Evolutionary conservation across 2,329 filamentous ascomycete species (phyloP).

Genomic region (Ambrosiella beaveri): DNA sequence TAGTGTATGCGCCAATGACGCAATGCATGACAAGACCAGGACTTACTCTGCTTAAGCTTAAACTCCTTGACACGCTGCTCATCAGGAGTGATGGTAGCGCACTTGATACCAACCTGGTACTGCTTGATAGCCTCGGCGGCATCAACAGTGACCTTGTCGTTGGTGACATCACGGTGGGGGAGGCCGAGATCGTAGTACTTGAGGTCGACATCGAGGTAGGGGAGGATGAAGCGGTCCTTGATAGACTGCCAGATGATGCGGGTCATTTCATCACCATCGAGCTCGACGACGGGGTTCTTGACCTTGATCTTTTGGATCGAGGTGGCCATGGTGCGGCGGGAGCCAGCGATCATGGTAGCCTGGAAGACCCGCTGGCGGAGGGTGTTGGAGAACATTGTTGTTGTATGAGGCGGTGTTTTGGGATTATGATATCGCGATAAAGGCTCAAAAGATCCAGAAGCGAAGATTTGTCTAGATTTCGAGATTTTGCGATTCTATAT

Average conservation of each 20-base stretch:
- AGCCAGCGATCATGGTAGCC: conserved; percentile 13
- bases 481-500: not conserved
- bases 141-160: conserved; percentile 89
- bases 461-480: not conserved
- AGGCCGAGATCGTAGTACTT: conserved; percentile 96
- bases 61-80: conserved; percentile 95
- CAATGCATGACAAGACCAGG: not conserved
- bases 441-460: not conserved
- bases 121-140: conserved; percentile 97
- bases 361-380: conserved; percentile 12
- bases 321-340: conserved; percentile 33
- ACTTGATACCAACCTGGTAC: conserved; percentile 97
- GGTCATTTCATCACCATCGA: conserved; percentile 94
- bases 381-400: conserved; percentile 11
- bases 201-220: conserved; percentile 90
- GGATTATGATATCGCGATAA: not conserved
- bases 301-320: conserved; percentile 81
- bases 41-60: conserved; percentile 89
- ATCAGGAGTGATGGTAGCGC: conserved; percentile 96
- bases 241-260: conserved; percentile 98
- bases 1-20: not conserved
- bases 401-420: not conserved
- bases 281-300: conserved; percentile 95
- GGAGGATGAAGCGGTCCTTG: conserved; percentile 96
- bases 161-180: conserved; percentile 86